Base-by-base conservation (phyloP, 129 eudicot genomes). In the Arctium minus region DNA sequence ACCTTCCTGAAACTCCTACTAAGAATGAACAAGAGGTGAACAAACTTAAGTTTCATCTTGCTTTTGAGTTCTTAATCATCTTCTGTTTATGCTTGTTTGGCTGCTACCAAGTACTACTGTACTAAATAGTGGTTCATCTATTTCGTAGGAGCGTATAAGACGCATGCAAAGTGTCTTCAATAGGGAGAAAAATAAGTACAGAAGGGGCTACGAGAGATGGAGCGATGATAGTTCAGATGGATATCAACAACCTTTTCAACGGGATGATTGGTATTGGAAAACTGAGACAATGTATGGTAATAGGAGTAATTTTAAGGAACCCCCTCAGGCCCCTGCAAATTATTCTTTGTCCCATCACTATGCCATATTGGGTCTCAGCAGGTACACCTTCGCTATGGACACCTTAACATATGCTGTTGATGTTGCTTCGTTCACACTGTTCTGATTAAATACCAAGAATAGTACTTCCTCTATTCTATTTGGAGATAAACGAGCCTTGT, bases 101-200 rank as follows among this genome's bases (percentile, higher is more conserved):
- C 27, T 22, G 27, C 27, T 22, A 0, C 27, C 27, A 22, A 22
- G 27, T 22, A 22, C 27, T 22, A 22, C 27, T 22, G 27, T 22
- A 22, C 27, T 22, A 22, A 22, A 22, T 22, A 22, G 27, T 22
- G 27, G 27, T 22, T 22, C 27, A 22, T 22, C 27, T 22, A 22
- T 22, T 22, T 22, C 27, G 27, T 22, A 22, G 27, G 27, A 22
- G 27, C 27, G 27, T 22, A 22, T 22, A 22, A 22, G 27, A 22
- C 27, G 97, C 33, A 95, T 95, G 97, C 98, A 92, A 76, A 92
- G 94, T 85, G 97, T 91, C 37, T 95, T 95, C 76, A 91, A 95
- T 78, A 95, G 97, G 79, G 97, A 92, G 82, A 91, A 91, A 85
- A 95, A 86, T 82, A 95, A 91, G 77, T 79, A 80, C 81, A 88